A percentile compares a stretch with the other conserved stretches of the same genome.
These are phyloP conservation scores for Paramecium biaurelia DNA, from an alignment of 73 alveolate species.

Conservation along the genomic window DNA sequence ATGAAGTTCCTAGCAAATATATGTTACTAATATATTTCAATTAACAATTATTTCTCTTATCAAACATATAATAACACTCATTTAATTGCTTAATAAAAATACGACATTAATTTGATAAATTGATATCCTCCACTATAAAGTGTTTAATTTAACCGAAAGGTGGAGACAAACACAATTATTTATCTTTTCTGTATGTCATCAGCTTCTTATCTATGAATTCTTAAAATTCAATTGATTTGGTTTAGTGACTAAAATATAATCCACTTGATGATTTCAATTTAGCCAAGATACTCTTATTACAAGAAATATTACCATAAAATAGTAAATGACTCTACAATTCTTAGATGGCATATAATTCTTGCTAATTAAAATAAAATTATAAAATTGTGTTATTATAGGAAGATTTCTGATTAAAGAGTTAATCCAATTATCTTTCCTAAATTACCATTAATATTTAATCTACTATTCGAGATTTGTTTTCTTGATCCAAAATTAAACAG, in stretches of 20 bases:
- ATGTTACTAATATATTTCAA: neutral
- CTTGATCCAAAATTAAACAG: neutral
- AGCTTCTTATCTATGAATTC: neutral
- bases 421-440: neutral
- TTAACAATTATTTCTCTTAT: neutral
- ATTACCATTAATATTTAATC: neutral
- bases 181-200: neutral
- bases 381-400: neutral
- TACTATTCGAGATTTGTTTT: neutral
- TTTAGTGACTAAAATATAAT: neutral
- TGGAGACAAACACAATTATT: neutral
- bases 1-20: neutral
- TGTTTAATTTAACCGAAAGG: neutral
- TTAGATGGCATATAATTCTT: neutral
- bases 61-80: neutral
- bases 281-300: neutral
- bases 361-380: neutral
- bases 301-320: neutral
- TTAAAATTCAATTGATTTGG: neutral
- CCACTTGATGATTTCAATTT: neutral
- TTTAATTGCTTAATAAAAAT: neutral
- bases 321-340: neutral
- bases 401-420: neutral
- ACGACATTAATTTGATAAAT: neutral
- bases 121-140: neutral